These are phyloP conservation scores for Curvularia hawaiiensis DNA, from an alignment of 2,329 filamentous ascomycete species.

Conservation along the genomic window DNA sequence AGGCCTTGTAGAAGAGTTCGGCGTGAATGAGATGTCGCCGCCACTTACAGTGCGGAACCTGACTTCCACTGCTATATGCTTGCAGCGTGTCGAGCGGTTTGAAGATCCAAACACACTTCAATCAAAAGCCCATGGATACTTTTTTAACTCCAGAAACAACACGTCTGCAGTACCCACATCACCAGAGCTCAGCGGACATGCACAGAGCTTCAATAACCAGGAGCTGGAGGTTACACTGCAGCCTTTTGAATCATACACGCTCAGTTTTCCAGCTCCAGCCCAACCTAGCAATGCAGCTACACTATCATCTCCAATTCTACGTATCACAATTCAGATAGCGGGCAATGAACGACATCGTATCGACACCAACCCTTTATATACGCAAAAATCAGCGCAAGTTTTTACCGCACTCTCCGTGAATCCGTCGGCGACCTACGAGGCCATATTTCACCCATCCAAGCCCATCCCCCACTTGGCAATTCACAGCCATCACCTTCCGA, in stretches of 20 bases:
- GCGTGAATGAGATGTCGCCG: constrained; percentile 27
- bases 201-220: constrained; percentile 64
- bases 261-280: constrained; percentile 57
- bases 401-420: constrained; percentile 48
- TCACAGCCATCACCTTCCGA: constrained; percentile 26
- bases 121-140: constrained; percentile 40
- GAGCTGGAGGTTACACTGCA: constrained; percentile 68
- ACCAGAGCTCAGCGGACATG: constrained; percentile 57
- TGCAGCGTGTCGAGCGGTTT: constrained; percentile 77
- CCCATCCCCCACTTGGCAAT: constrained; percentile 47
- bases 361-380: constrained; percentile 66
- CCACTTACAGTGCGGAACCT: constrained; percentile 80
- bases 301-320: constrained; percentile 63
- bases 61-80: constrained; percentile 72
- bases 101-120: constrained; percentile 57
- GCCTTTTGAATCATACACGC: constrained; percentile 69
- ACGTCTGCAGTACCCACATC: constrained; percentile 43
- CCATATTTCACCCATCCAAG: constrained; percentile 52
- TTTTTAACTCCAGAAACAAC: constrained; percentile 35
- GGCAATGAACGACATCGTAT: constrained; percentile 71
- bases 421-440: constrained; percentile 49
- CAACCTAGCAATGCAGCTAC: constrained; percentile 1
- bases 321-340: constrained; percentile 71
- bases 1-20: background rate
- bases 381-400: constrained; percentile 45